Base-by-base conservation (phyloP, 352 stramenopile species). In the Pythium rhizo-oryzae region DNA sequence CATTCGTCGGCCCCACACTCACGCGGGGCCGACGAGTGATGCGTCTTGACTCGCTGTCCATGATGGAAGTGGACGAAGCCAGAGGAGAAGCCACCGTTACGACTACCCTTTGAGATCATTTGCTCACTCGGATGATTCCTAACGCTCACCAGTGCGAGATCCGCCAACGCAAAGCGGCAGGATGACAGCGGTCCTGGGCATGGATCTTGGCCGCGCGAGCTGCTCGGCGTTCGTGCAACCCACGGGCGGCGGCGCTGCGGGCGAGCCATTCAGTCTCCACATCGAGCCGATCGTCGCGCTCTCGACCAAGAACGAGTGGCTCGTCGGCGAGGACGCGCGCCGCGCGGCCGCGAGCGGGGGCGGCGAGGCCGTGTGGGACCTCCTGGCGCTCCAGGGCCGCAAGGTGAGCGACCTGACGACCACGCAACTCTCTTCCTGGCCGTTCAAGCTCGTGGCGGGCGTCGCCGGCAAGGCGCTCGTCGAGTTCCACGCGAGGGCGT, bases 401-500 rank as follows among this genome's bases (percentile, higher is more conserved):
- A 68, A 65, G 23, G 19, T 62, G 19, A 61, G 53, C 49, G 67
- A 73, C 24, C 62, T 69, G 12, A 35, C 59, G 18, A 18, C 43
- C 6, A 18, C 51, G n/a, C 59, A 73, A 23, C 30, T 56, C 4
- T 16, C 33, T 12, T 39, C 35, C 9, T 88, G 80, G 80, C 25
- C 67, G 15, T 88, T 88, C 58, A 35, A 43, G 1, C 56, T 84
- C 16, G 69, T 61, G 9, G 16, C 62, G 4, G 78, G 72, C 3
- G 41, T 65, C 18, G 62, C 47, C 39, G 78, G 60, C 18, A 85
- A 83, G 59, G 78, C 56, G 6, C 35, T 84, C 0, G 43, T 88
- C 0, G 76, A 81, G 49, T 73, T 72, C 53, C 57, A 50, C 3
- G 19, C 18, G 16, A 44, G 7, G 47, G 24, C 9, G 30, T 28